A percentile compares a stretch with the other conserved stretches of the same genome.
Conservation (phyloP, 2,329 filamentous ascomycete genomes). For the Stemphylium lycopersici region DNA sequence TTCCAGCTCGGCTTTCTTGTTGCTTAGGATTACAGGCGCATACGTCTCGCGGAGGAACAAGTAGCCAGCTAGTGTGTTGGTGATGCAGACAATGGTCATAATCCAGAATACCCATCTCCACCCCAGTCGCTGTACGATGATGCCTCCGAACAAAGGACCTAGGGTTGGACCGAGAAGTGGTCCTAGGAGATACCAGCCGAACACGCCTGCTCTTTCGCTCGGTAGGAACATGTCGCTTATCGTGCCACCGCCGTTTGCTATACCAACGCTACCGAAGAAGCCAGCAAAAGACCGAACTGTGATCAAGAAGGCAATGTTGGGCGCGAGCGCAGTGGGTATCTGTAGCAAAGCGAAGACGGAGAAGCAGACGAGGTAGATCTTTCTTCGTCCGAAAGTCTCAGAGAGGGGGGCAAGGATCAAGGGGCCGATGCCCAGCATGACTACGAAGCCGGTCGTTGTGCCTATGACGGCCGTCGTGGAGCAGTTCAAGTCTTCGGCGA, state of each 20-base stretch:
- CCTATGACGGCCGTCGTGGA: constrained; percentile 53
- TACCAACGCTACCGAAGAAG: constrained; percentile 58
- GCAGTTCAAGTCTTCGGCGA: constrained; percentile 55
- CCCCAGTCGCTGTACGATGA: constrained; percentile 53
- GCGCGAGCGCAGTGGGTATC: constrained; percentile 55
- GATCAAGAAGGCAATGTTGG: constrained; percentile 55
- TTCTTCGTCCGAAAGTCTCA: constrained; percentile 56
- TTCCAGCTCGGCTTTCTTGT: constrained; percentile 46
- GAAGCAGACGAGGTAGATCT: constrained; percentile 55
- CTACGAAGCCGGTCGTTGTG: constrained; percentile 58
- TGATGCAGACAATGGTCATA: constrained; percentile 50
- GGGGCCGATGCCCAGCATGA: constrained; percentile 57
- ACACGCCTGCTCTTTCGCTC: constrained; percentile 53
- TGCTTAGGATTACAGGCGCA: constrained; percentile 49
- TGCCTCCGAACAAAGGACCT: constrained; percentile 53
- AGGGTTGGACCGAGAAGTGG: constrained; percentile 52
- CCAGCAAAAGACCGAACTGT: constrained; percentile 54
- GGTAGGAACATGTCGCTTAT: constrained; percentile 60
- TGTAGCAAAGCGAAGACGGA: constrained; percentile 54
- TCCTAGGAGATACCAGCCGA: constrained; percentile 55
- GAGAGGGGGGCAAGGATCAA: constrained; percentile 55
- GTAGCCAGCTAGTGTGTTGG: constrained; percentile 52
- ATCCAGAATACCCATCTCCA: constrained; percentile 60
- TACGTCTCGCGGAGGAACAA: constrained; percentile 55
- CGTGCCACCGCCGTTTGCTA: constrained; percentile 59